A percentile compares a stretch with the other conserved stretches of the same genome.
Conservation (phyloP, 441 rosid genomes). For the Cnidoscolus chayamansa region DNA sequence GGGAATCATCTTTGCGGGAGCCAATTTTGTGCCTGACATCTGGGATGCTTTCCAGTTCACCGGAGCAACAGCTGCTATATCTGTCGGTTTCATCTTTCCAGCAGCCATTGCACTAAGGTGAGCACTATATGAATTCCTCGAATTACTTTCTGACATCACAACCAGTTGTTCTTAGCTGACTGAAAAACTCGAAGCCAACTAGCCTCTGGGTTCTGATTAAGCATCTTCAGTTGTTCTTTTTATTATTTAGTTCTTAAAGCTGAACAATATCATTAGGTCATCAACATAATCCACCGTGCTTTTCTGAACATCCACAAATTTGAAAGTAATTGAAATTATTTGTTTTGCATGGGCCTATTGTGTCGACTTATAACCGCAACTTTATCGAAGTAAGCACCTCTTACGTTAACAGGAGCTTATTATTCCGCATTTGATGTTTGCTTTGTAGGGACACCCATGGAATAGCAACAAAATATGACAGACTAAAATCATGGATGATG, state of each 20-base stretch:
- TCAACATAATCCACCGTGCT: not conserved
- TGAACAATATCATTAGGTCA: not conserved
- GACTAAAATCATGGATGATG: conserved; percentile 49
- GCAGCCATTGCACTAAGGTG: conserved; percentile 57
- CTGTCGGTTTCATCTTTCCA: conserved; percentile 64
- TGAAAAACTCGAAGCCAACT: not conserved
- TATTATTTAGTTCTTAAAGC: not conserved
- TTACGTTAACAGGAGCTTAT: too few relatives aligned
- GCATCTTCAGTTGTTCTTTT: not conserved
- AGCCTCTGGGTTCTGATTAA: not conserved
- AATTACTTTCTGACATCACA: not conserved
- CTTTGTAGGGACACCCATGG: conserved; percentile 48
- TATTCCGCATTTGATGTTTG: not conserved
- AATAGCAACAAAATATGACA: conserved; percentile 53
- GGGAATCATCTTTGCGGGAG: conserved; percentile 51
- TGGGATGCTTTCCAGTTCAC: conserved; percentile 80
- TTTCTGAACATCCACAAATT: not conserved
- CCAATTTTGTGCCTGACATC: conserved; percentile 58
- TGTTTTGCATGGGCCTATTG: not conserved
- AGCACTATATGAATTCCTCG: conserved; percentile 13
- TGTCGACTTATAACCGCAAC: too few relatives aligned
- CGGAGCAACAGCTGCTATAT: conserved; percentile 56
- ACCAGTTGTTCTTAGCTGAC: not conserved
- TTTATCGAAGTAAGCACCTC: too few relatives aligned
- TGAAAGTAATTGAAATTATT: not conserved